Conservation (phyloP, 1,284 basidiomycete species). For the Microbotryomycetes sp. region DNA sequence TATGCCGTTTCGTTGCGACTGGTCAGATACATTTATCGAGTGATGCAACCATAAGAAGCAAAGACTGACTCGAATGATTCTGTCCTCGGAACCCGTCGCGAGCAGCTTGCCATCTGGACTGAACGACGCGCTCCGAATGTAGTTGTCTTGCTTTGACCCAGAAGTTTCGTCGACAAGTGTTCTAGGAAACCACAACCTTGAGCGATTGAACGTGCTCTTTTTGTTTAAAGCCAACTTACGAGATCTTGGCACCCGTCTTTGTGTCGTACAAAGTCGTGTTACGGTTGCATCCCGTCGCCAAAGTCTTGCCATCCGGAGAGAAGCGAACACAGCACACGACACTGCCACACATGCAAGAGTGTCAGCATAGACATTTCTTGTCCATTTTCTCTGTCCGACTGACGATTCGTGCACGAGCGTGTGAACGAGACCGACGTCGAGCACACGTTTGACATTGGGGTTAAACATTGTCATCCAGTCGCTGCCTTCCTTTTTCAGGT, state of each 20-base stretch:
- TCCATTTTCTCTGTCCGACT: too few species aligned
- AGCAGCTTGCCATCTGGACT: constrained; percentile 71
- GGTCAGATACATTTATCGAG: constrained; percentile 10
- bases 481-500: constrained; percentile 65
- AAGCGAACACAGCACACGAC: constrained; percentile 90
- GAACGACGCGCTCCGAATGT: constrained; percentile 77
- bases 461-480: constrained; percentile 98
- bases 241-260: constrained; percentile 70
- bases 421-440: constrained; percentile 85
- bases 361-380: background rate
- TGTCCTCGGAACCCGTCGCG: constrained; percentile 77
- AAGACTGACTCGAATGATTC: constrained; percentile 62
- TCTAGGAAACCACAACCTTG: constrained; percentile 1
- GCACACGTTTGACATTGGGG: constrained; percentile 65
- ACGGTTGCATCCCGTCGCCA: constrained; percentile 86
- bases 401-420: constrained; percentile 89
- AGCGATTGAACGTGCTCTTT: background rate
- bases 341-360: constrained; percentile 42
- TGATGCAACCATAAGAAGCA: constrained; percentile 21
- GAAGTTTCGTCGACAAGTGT: constrained; percentile 61
- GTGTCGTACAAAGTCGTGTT: constrained; percentile 86
- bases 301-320: constrained; percentile 75
- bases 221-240: constrained; percentile 45
- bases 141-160: constrained; percentile 56
- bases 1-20: constrained; percentile 1